A percentile compares a stretch with the other conserved stretches of the same genome.
Evolutionary conservation across 345 rosid species (phyloP).

Genomic region (Lumnitzera racemosa): DNA sequence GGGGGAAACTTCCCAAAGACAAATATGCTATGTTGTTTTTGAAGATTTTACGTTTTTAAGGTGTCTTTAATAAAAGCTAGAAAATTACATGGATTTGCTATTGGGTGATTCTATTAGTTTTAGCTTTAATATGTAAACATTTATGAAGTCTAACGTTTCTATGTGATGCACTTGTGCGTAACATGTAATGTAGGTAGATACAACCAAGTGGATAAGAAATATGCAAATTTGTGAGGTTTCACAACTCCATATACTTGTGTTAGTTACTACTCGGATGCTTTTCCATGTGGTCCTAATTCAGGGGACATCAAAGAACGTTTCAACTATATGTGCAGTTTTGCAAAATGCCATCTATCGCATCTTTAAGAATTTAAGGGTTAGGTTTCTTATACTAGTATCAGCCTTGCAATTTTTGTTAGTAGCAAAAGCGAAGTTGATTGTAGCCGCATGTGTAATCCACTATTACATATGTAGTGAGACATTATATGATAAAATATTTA

Average conservation of each 20-base stretch:
- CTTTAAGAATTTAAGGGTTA: constrained; percentile 64
- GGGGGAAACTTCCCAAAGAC: background rate
- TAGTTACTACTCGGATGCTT: constrained; percentile 30
- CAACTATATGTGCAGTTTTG: constrained; percentile 52
- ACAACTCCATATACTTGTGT: constrained; percentile 54
- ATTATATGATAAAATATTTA: constrained; percentile 62
- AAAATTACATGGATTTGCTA: background rate
- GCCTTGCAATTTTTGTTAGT: too few species aligned
- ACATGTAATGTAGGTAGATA: constrained; percentile 1
- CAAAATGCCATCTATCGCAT: constrained; percentile 38
- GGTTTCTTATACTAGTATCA: constrained; percentile 71
- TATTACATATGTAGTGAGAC: constrained; percentile 67
- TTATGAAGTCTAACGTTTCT: background rate
- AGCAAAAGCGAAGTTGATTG: constrained; percentile 80
- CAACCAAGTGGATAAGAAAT: constrained; percentile 9
- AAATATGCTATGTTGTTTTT: too few species aligned
- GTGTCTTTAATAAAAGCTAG: background rate
- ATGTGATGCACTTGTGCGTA: constrained; percentile 36
- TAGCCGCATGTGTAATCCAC: constrained; percentile 77
- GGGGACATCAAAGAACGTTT: constrained; percentile 59
- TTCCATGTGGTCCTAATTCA: constrained; percentile 33
- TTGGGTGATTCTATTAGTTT: background rate
- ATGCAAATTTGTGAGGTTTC: constrained; percentile 66
- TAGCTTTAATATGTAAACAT: too few species aligned
- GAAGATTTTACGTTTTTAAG: too few species aligned